Evolutionary conservation across 108 stramenopile species (phyloP).

Genomic region (Fragilariopsis cylindrus): DNA sequence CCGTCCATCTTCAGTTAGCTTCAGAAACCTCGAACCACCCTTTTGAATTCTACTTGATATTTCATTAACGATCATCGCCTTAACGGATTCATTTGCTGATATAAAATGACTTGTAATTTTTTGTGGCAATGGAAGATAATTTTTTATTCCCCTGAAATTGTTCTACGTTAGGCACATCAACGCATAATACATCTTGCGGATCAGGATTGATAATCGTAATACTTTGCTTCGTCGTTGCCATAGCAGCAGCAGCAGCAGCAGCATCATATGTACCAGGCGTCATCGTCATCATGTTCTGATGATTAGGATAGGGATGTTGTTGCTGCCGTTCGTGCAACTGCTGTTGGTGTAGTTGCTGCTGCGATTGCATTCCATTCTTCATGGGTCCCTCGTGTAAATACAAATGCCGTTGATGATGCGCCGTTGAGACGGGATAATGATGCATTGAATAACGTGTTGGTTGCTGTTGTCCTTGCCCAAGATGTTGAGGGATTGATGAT

Average conservation of each 20-base stretch:
- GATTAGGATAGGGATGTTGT: too few relatives aligned
- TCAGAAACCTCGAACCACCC: conserved; percentile 29
- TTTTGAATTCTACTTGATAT: conserved; percentile 19
- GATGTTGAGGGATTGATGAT: too few relatives aligned
- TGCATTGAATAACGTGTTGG: too few relatives aligned
- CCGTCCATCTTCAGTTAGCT: conserved; percentile 12
- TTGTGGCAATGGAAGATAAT: conserved; percentile 23
- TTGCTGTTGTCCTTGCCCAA: too few relatives aligned
- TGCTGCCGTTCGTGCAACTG: too few relatives aligned
- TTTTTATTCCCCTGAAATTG: conserved; percentile 24
- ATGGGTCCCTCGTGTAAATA: too few relatives aligned
- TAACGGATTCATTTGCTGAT: conserved; percentile 16
- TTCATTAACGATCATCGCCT: conserved; percentile 25
- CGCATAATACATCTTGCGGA: conserved; percentile 6
- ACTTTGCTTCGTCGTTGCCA: too few relatives aligned
- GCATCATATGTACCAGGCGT: not conserved
- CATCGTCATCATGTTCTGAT: too few relatives aligned
- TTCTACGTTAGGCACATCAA: not conserved
- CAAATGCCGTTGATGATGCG: too few relatives aligned
- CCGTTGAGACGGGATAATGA: too few relatives aligned
- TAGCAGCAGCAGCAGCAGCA: conserved; percentile 16
- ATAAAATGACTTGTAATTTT: conserved; percentile 14
- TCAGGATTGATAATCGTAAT: not conserved
- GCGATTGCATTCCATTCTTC: too few relatives aligned
- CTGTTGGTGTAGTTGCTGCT: too few relatives aligned